These are phyloP conservation scores for Cicer arietinum DNA, from an alignment of 306 rosid genomes.

Conservation along the genomic window DNA sequence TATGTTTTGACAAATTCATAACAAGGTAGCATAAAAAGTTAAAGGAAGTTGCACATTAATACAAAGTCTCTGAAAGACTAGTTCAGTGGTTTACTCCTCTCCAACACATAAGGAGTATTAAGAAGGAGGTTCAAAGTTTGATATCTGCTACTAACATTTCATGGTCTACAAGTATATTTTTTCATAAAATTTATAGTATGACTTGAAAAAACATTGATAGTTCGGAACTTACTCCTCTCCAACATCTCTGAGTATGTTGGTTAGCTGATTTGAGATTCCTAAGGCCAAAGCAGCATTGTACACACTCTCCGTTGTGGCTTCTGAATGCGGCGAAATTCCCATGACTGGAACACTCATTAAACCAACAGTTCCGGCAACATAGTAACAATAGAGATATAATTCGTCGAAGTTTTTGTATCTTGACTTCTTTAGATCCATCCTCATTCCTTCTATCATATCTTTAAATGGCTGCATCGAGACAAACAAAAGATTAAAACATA, in stretches of 20 bases:
- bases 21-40: not conserved
- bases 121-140: no score
- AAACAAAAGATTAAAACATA: conserved; percentile 14
- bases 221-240: conserved; percentile 64
- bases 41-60: not conserved
- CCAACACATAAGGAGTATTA: no score
- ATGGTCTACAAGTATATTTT: not conserved
- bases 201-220: conserved; percentile 30
- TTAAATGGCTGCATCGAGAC: conserved; percentile 58
- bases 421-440: conserved; percentile 60
- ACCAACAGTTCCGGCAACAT: conserved; percentile 70
- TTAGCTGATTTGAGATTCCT: conserved; percentile 68
- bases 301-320: conserved; percentile 60
- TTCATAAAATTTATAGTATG: conserved; percentile 24
- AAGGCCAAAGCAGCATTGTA: conserved; percentile 67
- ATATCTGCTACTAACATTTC: no score
- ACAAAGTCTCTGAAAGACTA: not conserved
- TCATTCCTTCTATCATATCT: conserved; percentile 70
- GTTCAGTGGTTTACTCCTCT: no score
- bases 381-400: conserved; percentile 66
- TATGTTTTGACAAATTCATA: not conserved
- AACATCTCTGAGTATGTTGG: conserved; percentile 69
- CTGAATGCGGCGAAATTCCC: conserved; percentile 61
- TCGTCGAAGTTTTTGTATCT: conserved; percentile 63
- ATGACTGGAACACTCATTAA: conserved; percentile 68